Evolutionary conservation across 805 yeast genomes (phyloP).

Genomic region (Candida arabinofermentans): DNA sequence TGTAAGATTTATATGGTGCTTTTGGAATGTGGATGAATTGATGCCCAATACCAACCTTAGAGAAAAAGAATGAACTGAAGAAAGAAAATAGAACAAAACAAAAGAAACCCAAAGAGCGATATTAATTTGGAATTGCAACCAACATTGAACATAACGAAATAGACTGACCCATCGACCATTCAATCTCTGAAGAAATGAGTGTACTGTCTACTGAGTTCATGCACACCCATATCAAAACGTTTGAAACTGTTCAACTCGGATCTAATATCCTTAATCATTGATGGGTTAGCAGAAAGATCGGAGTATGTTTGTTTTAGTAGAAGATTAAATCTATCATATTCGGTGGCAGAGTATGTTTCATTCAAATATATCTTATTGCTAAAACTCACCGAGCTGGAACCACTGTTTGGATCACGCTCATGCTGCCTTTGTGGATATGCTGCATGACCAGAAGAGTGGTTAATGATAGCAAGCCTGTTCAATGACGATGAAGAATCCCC

Average conservation of each 20-base stretch:
- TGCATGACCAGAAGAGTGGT: neutral
- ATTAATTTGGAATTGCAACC: too few relatives aligned
- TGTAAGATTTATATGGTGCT: too few relatives aligned
- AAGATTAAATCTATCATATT: slow-evolving; percentile 53
- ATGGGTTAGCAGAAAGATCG: slow-evolving; percentile 41
- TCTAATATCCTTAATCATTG: slow-evolving; percentile 51
- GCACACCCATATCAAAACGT: slow-evolving; percentile 61
- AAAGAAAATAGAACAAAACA: slow-evolving; percentile 3
- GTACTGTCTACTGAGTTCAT: slow-evolving; percentile 51
- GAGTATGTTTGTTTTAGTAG: slow-evolving; percentile 46
- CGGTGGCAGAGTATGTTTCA: slow-evolving; percentile 47
- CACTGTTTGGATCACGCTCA: neutral
- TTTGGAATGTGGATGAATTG: too few relatives aligned
- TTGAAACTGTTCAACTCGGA: slow-evolving; percentile 63
- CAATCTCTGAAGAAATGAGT: slow-evolving; percentile 54
- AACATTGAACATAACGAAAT: too few relatives aligned
- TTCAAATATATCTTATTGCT: slow-evolving; percentile 44
- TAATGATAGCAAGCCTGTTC: neutral
- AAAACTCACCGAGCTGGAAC: slow-evolving; percentile 29
- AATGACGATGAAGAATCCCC: neutral
- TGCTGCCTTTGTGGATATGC: neutral
- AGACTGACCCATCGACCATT: neutral
- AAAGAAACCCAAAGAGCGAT: too few relatives aligned
- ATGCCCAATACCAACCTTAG: too few relatives aligned
- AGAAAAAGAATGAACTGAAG: slow-evolving; percentile 2